Conservation (phyloP, 768 basidiomycete genomes). For the Flagelloscypha sp. region DNA sequence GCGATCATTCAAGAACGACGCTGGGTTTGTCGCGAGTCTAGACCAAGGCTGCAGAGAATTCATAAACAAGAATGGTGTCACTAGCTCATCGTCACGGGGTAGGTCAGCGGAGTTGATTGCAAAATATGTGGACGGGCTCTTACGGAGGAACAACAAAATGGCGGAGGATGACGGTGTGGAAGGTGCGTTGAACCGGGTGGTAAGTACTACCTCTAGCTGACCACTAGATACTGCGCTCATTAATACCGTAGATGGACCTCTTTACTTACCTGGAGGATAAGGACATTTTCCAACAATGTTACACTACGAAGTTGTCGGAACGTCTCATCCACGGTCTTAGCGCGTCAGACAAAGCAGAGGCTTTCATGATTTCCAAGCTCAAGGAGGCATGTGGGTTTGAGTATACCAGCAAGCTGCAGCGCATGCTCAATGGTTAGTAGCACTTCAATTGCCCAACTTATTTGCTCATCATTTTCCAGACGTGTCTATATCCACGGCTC, state of each 20-base stretch:
- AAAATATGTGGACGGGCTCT: conserved; percentile 81
- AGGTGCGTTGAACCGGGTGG: conserved; percentile 82
- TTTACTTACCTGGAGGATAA: conserved; percentile 99
- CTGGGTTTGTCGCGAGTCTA: conserved; percentile 87
- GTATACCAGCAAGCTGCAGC: conserved; percentile 90
- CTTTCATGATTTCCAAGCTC: conserved; percentile 95
- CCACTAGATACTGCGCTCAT: no score
- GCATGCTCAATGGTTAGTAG: conserved; percentile 94
- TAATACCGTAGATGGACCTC: no score
- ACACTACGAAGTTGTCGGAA: conserved; percentile 87
- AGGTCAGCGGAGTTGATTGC: conserved; percentile 91
- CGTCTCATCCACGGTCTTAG: conserved; percentile 88
- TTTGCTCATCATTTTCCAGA: conserved; percentile 54
- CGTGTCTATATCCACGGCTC: conserved; percentile 90
- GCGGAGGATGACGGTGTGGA: conserved; percentile 92
- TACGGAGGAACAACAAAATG: conserved; percentile 94
- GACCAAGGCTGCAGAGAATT: conserved; percentile 95
- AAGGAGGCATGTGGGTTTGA: conserved; percentile 97
- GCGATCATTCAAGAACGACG: conserved; percentile 85
- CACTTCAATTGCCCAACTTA: conserved; percentile 6
- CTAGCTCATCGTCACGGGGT: conserved; percentile 72
- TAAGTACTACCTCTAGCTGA: no score
- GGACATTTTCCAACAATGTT: conserved; percentile 98
- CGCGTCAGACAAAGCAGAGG: conserved; percentile 92
- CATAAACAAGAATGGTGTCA: conserved; percentile 88